Evolutionary conservation across 2,329 filamentous ascomycete genomes (phyloP).

Genomic region (Rutstroemia sp.): DNA sequence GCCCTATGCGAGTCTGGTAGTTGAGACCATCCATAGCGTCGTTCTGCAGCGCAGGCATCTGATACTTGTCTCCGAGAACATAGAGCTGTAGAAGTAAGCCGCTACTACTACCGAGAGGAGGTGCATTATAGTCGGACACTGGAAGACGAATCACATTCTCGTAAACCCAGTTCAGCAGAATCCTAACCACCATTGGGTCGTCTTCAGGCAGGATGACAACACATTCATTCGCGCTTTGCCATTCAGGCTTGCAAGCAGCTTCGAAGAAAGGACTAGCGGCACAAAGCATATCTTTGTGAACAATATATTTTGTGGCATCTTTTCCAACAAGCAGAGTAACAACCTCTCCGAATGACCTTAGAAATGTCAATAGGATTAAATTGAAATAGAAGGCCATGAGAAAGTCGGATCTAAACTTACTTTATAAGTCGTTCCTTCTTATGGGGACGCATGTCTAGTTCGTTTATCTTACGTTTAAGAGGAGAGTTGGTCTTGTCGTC

Average conservation of each 20-base stretch:
- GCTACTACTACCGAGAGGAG: background rate
- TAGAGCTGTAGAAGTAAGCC: background rate
- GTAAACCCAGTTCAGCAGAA: background rate
- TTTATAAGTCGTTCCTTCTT: background rate
- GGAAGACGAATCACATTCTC: background rate
- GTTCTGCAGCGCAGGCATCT: background rate
- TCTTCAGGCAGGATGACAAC: slow-evolving; percentile 5
- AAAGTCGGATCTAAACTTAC: background rate
- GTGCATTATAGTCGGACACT: too few relatives aligned
- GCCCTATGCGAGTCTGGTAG: too few relatives aligned
- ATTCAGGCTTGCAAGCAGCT: slow-evolving; percentile 10
- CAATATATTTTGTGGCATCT: background rate
- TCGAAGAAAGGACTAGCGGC: slow-evolving; percentile 10
- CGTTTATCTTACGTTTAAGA: background rate
- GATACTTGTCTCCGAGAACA: background rate
- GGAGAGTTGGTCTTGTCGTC: background rate
- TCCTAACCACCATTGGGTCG: background rate
- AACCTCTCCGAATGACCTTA: background rate
- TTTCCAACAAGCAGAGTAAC: slow-evolving; percentile 9
- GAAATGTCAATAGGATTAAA: background rate
- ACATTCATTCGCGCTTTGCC: background rate
- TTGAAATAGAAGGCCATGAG: too few relatives aligned
- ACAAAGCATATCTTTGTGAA: slow-evolving; percentile 14
- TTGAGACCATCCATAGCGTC: background rate
- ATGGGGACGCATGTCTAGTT: background rate